Conservation (phyloP, 257 asterid genomes). For the Solanum bulbocastanum region DNA sequence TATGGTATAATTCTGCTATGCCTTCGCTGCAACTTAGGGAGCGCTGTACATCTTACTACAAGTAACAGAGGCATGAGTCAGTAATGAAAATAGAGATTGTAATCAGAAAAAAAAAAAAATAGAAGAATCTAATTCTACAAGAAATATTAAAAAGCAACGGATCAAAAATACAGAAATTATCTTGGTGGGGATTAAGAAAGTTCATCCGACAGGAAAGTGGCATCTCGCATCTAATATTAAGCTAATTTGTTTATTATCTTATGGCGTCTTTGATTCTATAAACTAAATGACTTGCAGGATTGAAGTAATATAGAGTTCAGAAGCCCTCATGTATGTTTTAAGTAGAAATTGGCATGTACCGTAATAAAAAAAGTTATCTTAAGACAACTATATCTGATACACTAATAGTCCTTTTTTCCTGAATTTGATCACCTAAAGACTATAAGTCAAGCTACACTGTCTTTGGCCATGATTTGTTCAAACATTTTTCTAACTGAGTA, state of each 20-base stretch:
- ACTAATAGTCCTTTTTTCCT: background rate
- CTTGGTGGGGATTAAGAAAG: background rate
- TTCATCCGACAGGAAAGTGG: background rate
- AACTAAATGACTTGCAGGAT: background rate
- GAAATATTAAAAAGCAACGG: background rate
- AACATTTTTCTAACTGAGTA: background rate
- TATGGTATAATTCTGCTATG: constrained; percentile 14
- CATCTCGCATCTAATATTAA: background rate
- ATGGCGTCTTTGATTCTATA: background rate
- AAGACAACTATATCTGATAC: background rate
- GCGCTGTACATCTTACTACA: constrained; percentile 20
- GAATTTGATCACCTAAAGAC: background rate
- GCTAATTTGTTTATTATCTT: background rate
- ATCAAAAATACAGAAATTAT: background rate
- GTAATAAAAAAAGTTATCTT: background rate
- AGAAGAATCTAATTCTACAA: background rate
- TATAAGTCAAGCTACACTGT: background rate
- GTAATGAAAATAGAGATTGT: background rate
- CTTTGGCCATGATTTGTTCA: background rate
- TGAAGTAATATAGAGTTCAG: background rate
- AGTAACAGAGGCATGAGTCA: background rate
- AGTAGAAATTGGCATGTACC: background rate
- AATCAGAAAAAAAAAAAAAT: background rate
- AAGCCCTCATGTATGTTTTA: background rate
- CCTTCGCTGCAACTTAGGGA: constrained; percentile 12